Evolutionary conservation across 768 basidiomycete genomes (phyloP).

Genomic region (Suillus luteus): DNA sequence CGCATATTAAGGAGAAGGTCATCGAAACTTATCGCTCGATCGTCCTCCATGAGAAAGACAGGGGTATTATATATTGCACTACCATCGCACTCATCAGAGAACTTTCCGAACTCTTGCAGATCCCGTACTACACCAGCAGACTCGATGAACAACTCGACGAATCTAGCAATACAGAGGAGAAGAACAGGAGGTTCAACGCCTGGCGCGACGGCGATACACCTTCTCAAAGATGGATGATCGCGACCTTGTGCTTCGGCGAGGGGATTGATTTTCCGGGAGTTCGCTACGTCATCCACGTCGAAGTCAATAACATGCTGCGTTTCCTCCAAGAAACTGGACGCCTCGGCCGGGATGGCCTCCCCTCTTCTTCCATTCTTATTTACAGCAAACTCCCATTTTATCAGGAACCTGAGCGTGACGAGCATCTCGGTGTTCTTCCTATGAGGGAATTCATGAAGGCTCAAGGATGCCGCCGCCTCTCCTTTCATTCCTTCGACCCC

Average conservation of each 20-base stretch:
- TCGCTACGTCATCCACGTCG: neutral
- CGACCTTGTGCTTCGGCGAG: neutral
- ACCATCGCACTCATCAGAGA: neutral
- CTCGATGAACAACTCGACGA: conserved; percentile 1
- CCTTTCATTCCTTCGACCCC: neutral
- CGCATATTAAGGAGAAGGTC: neutral
- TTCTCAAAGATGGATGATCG: neutral
- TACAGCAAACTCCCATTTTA: conserved; percentile 11
- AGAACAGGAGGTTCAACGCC: neutral
- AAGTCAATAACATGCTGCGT: conserved; percentile 4
- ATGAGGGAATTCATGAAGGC: neutral
- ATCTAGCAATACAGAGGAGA: conserved; percentile 5
- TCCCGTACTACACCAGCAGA: conserved; percentile 14
- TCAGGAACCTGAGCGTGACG: neutral
- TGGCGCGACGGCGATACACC: neutral
- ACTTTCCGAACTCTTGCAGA: neutral
- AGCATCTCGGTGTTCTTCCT: neutral
- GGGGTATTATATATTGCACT: conserved; percentile 14
- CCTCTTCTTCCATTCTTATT: conserved; percentile 2
- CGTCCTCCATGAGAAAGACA: neutral
- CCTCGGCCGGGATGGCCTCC: conserved; percentile 13
- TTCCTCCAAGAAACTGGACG: conserved; percentile 21
- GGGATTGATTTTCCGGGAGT: neutral
- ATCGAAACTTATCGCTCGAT: neutral
- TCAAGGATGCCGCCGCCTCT: neutral